Conservation (phyloP, 768 basidiomycete genomes). For the Leccinum subtestaceum region DNA sequence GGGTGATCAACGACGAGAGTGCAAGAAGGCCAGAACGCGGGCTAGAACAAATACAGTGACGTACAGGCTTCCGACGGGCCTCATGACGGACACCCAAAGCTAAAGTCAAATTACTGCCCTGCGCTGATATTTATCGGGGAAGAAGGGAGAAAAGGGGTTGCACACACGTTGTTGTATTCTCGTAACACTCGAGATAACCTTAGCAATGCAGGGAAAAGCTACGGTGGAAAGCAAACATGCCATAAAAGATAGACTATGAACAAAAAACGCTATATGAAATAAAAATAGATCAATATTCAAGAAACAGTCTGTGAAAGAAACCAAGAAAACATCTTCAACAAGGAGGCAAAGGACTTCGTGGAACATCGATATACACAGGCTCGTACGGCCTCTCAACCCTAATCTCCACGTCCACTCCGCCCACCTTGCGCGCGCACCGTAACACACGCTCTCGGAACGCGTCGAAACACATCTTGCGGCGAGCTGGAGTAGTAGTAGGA, state of each 20-base stretch:
- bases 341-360: background rate
- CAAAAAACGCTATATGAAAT: background rate
- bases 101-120: background rate
- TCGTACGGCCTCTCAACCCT: constrained; percentile 27
- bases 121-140: background rate
- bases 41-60: background rate
- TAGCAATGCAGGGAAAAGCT: background rate
- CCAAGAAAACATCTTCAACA: background rate
- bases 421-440: constrained; percentile 19
- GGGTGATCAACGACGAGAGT: background rate
- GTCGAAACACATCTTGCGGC: constrained; percentile 16
- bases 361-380: constrained; percentile 18
- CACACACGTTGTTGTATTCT: background rate
- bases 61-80: too few species aligned
- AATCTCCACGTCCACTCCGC: constrained; percentile 24
- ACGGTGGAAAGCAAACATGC: background rate
- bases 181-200: background rate
- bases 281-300: background rate
- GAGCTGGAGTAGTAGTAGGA: background rate
- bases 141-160: background rate
- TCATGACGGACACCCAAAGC: background rate
- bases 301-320: background rate
- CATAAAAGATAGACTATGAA: background rate
- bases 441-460: constrained; percentile 21
- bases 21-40: background rate